These are phyloP conservation scores for Paracorniculantispora psalliotae DNA, from an alignment of 2,329 filamentous ascomycete genomes.

Conservation along the genomic window DNA sequence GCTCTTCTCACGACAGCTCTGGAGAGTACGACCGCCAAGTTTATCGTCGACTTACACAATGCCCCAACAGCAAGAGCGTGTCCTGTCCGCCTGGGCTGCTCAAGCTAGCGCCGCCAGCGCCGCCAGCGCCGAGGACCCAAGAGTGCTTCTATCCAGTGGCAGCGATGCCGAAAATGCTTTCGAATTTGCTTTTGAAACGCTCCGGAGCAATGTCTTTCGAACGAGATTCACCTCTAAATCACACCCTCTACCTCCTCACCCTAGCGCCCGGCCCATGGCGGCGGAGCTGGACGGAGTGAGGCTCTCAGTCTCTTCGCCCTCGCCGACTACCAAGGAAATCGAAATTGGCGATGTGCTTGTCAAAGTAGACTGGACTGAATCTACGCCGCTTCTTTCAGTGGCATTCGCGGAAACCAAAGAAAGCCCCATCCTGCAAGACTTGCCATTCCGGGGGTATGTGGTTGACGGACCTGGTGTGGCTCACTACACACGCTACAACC, in stretches of 20 bases:
- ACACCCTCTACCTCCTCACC: conserved; percentile 61
- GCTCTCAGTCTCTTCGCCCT: conserved; percentile 26
- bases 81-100: conserved; percentile 20
- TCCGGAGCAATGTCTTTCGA: conserved; percentile 60
- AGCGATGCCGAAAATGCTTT: conserved; percentile 32
- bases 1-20: conserved; percentile 16
- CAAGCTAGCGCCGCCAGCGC: conserved; percentile 22
- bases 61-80: conserved; percentile 14
- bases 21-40: not conserved
- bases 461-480: conserved; percentile 57
- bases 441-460: conserved; percentile 61
- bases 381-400: conserved; percentile 53
- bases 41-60: not conserved
- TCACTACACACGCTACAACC: conserved; percentile 60
- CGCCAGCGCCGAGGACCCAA: conserved; percentile 24
- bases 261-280: conserved; percentile 47
- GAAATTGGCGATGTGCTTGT: conserved; percentile 46
- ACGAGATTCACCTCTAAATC: conserved; percentile 59
- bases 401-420: conserved; percentile 39
- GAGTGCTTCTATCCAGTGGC: conserved; percentile 18
- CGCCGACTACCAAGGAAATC: conserved; percentile 36
- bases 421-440: conserved; percentile 55
- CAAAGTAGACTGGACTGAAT: conserved; percentile 51
- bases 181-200: conserved; percentile 57
- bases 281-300: conserved; percentile 27